Evolutionary conservation across 2,329 filamentous ascomycete genomes (phyloP).

Genomic region (Pyricularia sp.): DNA sequence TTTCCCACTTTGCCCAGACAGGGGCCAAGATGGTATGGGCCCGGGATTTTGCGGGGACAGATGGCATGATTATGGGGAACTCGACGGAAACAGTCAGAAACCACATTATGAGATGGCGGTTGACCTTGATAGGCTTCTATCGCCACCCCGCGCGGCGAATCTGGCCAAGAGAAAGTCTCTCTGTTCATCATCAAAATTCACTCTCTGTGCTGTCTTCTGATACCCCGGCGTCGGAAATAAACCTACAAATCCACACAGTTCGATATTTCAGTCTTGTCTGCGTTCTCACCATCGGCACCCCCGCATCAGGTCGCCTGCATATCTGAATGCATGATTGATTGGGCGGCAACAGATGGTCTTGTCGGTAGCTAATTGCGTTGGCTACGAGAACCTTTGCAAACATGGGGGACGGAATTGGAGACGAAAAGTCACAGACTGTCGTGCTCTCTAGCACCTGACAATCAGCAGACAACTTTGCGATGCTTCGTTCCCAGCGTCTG

Average conservation of each 20-base stretch:
- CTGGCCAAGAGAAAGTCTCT: no score
- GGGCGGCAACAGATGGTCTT: background rate
- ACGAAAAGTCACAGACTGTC: constrained; percentile 32
- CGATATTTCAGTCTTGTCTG: constrained; percentile 28
- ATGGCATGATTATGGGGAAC: background rate
- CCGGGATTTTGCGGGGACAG: background rate
- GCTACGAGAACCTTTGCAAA: no score
- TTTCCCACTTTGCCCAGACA: no score
- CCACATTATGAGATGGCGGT: background rate
- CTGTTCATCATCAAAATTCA: no score
- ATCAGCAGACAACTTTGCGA: background rate
- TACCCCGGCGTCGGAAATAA: constrained; percentile 16
- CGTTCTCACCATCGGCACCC: constrained; percentile 30
- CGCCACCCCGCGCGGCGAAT: no score
- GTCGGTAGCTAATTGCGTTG: no score
- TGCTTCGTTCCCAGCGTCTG: no score
- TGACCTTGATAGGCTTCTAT: background rate
- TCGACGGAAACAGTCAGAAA: background rate
- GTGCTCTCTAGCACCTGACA: constrained; percentile 18
- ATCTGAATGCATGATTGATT: background rate
- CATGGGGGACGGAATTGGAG: constrained; percentile 30
- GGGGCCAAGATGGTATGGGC: background rate
- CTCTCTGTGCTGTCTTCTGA: constrained; percentile 3
- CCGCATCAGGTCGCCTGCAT: constrained; percentile 29
- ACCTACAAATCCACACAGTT: constrained; percentile 27